A percentile compares a stretch with the other conserved stretches of the same genome.
Conservation (phyloP, 768 basidiomycete genomes). For the Mycena vitilis region DNA sequence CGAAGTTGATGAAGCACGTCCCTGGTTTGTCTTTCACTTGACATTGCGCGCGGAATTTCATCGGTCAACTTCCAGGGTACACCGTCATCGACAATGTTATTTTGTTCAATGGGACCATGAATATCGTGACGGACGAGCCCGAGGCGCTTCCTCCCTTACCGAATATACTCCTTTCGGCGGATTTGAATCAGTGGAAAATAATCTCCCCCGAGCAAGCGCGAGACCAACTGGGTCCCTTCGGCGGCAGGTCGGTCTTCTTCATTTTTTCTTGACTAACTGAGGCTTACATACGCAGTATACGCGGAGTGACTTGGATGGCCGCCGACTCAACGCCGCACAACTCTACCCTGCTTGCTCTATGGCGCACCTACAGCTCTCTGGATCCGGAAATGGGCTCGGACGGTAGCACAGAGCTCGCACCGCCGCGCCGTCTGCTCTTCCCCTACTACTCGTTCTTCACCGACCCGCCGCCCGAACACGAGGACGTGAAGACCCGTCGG, state of each 20-base stretch:
- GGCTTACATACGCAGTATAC: conserved; percentile 55
- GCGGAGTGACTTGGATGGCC: conserved; percentile 77
- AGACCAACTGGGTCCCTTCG: conserved; percentile 60
- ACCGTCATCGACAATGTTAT: conserved; percentile 88
- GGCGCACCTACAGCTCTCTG: conserved; percentile 29
- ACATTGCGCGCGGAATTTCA: neutral
- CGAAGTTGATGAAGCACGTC: conserved; percentile 69
- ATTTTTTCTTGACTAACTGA: conserved; percentile 6
- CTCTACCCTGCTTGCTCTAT: conserved; percentile 71
- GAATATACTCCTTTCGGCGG: conserved; percentile 60
- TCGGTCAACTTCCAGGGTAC: conserved; percentile 64
- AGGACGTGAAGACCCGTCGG: conserved; percentile 52
- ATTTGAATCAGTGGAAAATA: conserved; percentile 67
- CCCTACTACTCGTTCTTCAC: conserved; percentile 74
- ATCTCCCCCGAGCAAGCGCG: conserved; percentile 64
- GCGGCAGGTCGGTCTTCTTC: conserved; percentile 59
- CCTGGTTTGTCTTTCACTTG: conserved; percentile 60
- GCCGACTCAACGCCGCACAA: conserved; percentile 67
- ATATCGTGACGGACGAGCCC: conserved; percentile 77
- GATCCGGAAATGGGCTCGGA: conserved; percentile 49
- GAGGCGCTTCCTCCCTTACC: conserved; percentile 67
- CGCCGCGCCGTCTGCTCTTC: conserved; percentile 81
- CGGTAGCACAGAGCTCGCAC: conserved; percentile 65
- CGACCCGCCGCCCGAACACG: conserved; percentile 53
- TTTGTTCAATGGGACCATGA: conserved; percentile 77